Percentiles rank a stretch among this genome's conserved stretches.
These are phyloP conservation scores for Globisporangium splendens DNA, from an alignment of 352 stramenopile species.

Conservation along the genomic window DNA sequence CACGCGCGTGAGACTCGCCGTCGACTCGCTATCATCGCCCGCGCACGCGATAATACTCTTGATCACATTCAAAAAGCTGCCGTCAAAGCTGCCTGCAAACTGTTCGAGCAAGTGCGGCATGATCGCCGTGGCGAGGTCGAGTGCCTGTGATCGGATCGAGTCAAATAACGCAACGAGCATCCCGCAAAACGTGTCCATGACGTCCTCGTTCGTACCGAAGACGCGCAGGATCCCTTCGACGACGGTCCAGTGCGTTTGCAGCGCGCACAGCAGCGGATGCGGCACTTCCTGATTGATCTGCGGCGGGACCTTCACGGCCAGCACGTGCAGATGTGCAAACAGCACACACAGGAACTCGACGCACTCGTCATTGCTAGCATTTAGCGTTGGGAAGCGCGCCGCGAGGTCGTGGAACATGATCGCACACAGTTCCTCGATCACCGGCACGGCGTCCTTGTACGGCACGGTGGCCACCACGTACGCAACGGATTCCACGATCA, in stretches of 20 bases:
- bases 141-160: slow-evolving; percentile 52
- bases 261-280: slow-evolving; percentile 51
- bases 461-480: slow-evolving; percentile 55
- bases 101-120: slow-evolving; percentile 62
- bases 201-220: slow-evolving; percentile 51
- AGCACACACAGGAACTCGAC: slow-evolving; percentile 56
- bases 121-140: slow-evolving; percentile 57
- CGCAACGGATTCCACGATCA: slow-evolving; percentile 74
- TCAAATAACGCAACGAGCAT: slow-evolving; percentile 60
- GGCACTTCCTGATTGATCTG: slow-evolving; percentile 60
- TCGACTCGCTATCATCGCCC: slow-evolving; percentile 54
- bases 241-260: slow-evolving; percentile 56
- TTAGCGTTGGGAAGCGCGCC: slow-evolving; percentile 39
- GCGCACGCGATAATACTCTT: slow-evolving; percentile 64
- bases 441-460: slow-evolving; percentile 57
- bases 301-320: slow-evolving; percentile 50
- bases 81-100: slow-evolving; percentile 55
- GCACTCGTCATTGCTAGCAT: slow-evolving; percentile 40
- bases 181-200: slow-evolving; percentile 51
- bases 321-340: slow-evolving; percentile 53
- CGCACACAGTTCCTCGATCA: slow-evolving; percentile 57
- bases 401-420: slow-evolving; percentile 69
- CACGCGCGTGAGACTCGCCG: slow-evolving; percentile 59
- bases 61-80: slow-evolving; percentile 63
- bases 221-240: slow-evolving; percentile 49